These are phyloP conservation scores for Aureobasidium uvarum DNA, from an alignment of 2,329 filamentous ascomycete species.

Conservation along the genomic window DNA sequence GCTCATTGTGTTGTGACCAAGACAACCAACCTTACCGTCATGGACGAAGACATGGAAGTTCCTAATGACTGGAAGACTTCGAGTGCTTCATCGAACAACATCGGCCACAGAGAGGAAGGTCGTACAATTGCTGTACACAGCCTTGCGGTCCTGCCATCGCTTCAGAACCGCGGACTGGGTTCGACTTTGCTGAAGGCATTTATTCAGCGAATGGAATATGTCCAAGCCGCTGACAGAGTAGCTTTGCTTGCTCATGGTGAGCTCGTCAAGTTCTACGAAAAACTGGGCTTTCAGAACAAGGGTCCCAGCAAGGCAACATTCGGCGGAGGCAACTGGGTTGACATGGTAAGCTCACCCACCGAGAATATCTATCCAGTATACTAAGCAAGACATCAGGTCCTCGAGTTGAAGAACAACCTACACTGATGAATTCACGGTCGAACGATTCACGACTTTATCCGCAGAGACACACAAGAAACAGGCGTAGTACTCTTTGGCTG, in stretches of 20 bases:
- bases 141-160: slow-evolving; percentile 71
- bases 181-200: slow-evolving; percentile 72
- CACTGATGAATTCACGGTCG: neutral
- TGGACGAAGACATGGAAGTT: slow-evolving; percentile 72
- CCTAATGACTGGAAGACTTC: slow-evolving; percentile 62
- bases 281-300: slow-evolving; percentile 67
- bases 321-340: slow-evolving; percentile 76
- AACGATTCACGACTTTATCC: neutral
- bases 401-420: slow-evolving; percentile 15
- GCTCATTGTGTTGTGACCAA: slow-evolving; percentile 77
- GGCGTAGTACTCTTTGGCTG: neutral
- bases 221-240: slow-evolving; percentile 67
- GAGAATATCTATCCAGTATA: neutral
- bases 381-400: neutral
- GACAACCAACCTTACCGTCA: slow-evolving; percentile 61
- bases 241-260: slow-evolving; percentile 74
- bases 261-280: slow-evolving; percentile 71
- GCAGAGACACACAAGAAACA: neutral
- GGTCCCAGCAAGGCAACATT: slow-evolving; percentile 69
- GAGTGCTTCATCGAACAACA: slow-evolving; percentile 14
- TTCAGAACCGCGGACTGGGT: slow-evolving; percentile 72
- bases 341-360: slow-evolving; percentile 61
- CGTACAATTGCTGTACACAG: slow-evolving; percentile 79
- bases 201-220: slow-evolving; percentile 69
- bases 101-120: slow-evolving; percentile 70